Base-by-base conservation (phyloP, 495 filamentous ascomycete genomes). In the Neurospora sp. region DNA sequence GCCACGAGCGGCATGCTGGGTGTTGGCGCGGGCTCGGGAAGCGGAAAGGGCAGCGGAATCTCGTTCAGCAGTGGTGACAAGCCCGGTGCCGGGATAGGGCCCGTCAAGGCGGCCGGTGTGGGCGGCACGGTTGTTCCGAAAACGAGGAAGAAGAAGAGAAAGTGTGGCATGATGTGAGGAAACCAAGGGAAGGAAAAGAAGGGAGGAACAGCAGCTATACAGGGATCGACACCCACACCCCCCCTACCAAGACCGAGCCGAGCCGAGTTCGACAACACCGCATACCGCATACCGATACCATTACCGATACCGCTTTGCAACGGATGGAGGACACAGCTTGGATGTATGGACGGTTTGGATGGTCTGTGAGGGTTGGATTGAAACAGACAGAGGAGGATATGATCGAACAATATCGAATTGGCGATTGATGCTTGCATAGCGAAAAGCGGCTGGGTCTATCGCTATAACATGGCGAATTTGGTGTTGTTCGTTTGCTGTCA, bases 141-240 rank as follows among this genome's bases (percentile, higher is more conserved):
- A 80, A 75, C 78, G 80, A 84, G 85, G 78, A 87, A 84, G 83
- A 90, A 88, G 86, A 96, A 93, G 88, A 93, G 79, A 72, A 79
- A 77, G 76, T 82, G 80, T 70, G 69, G 60, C 49, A 66, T 79
- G 71, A 74, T 79, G 20, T 76, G 71, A 78, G 31, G 39, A 40
- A 20, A 74, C 41, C 72, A 72, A 20, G 40, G 49, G 40, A 73
- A 71, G 41, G 62, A 38, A 54, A 37, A 62, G 41, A 71, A 69
- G 69, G 40, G 72, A 73, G 72, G 54, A 62, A 31, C 54, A 62
- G 54, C 54, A 62, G 27, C 54, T 62, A 35, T 62, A 62, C 54
- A 35, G 54, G 27, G 23, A 35, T 62, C 27, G 54, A 62, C 27
- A 62, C 27, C 54, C 54, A 14, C 54, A 62, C 54, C 54, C 54